Evolutionary conservation across 495 filamentous ascomycete genomes (phyloP).

Genomic region (Tuber borchii): DNA sequence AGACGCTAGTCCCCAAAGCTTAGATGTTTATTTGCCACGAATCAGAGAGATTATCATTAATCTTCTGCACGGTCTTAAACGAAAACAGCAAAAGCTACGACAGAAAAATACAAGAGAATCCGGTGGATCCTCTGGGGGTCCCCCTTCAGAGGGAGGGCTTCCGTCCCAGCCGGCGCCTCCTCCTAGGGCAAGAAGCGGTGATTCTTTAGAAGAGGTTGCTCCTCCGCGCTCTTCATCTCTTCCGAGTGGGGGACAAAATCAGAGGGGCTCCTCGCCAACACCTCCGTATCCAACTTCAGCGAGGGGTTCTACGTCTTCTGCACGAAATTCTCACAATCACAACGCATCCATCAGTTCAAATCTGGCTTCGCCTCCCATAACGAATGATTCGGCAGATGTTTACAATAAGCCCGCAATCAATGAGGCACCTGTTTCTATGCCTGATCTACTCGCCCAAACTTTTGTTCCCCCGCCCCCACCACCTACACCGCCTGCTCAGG

Average conservation of each 20-base stretch:
- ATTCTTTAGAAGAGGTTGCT: constrained; percentile 25
- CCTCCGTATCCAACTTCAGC: constrained; percentile 17
- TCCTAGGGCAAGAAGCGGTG: constrained; percentile 24
- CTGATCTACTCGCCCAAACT: constrained; percentile 42
- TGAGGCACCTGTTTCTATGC: constrained; percentile 22
- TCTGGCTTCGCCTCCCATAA: constrained; percentile 29
- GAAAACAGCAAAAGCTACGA: constrained; percentile 86
- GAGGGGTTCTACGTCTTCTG: constrained; percentile 20
- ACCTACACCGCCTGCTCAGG: constrained; percentile 73
- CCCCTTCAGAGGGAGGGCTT: constrained; percentile 47
- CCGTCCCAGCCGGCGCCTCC: constrained; percentile 24
- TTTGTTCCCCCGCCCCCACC: constrained; percentile 64
- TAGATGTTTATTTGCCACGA: constrained; percentile 82
- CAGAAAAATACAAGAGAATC: constrained; percentile 70
- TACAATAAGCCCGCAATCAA: not conserved
- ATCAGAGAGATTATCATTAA: constrained; percentile 99
- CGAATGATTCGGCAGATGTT: constrained; percentile 35
- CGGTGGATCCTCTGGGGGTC: constrained; percentile 60
- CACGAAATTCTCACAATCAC: constrained; percentile 35
- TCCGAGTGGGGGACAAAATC: constrained; percentile 21
- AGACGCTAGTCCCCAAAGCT: constrained; percentile 83
- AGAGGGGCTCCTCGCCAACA: constrained; percentile 24
- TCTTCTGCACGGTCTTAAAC: constrained; percentile 86
- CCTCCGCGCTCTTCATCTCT: constrained; percentile 34
- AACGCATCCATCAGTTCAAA: constrained; percentile 34